Conservation (phyloP, 345 rosid species). For the Lumnitzera littorea region DNA sequence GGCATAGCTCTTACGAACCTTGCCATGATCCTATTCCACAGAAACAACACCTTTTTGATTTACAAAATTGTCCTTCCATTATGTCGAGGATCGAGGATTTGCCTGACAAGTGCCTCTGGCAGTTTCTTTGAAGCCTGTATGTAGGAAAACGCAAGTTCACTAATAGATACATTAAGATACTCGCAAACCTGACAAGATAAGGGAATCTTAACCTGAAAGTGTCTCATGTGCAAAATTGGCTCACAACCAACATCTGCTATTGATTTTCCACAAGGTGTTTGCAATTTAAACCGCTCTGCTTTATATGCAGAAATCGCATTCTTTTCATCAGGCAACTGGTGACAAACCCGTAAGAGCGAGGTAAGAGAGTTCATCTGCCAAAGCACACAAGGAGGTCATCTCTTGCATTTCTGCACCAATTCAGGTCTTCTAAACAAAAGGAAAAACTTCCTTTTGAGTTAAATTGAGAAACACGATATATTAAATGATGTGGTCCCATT, state of each 20-base stretch:
- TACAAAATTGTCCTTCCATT: conserved; percentile 3
- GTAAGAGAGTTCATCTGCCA: conserved; percentile 88
- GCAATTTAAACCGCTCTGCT: conserved; percentile 59
- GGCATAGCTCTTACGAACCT: not conserved
- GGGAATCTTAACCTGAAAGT: conserved; percentile 62
- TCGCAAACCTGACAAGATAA: not conserved
- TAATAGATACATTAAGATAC: not conserved
- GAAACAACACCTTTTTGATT: not conserved
- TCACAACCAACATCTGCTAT: conserved; percentile 96
- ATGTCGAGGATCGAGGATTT: conserved; percentile 26
- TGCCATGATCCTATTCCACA: not conserved
- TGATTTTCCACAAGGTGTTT: conserved; percentile 71
- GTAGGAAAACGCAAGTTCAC: not conserved
- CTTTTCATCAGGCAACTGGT: conserved; percentile 56
- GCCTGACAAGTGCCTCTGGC: conserved; percentile 55
- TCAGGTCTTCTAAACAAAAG: not conserved
- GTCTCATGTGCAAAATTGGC: conserved; percentile 96
- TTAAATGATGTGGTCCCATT: not conserved
- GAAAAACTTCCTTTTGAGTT: not conserved
- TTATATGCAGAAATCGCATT: conserved; percentile 33
- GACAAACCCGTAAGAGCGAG: conserved; percentile 70
- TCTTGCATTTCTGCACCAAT: not conserved
- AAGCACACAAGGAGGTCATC: conserved; percentile 4
- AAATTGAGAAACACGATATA: not conserved
- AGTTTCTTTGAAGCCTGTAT: conserved; percentile 68